Base-by-base conservation (phyloP, 129 eudicot species). In the Glebionis coronaria region DNA sequence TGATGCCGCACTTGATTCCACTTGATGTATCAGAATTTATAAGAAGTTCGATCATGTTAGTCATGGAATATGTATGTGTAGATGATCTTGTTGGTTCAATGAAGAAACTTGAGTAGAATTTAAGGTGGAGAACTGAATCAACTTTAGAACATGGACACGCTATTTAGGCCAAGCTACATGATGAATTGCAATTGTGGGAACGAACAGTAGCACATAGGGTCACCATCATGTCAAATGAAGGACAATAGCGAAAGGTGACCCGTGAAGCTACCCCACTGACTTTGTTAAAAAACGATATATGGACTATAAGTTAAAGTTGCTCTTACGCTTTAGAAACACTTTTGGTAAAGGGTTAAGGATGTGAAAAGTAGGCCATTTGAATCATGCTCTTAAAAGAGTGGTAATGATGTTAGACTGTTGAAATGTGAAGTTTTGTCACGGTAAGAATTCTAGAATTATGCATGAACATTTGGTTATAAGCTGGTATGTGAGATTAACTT, bases 361-460 rank as follows among this genome's bases (percentile, higher is more conserved):
- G 65, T 61, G 29, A 61, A 10, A 60, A 61, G 18, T 61, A 61
- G 67, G 52, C 29, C 51, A 61, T 46, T 35, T 35, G 65, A 38
- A 21, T 3, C 49, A 61, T 15, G 65, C 44, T 12, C 10, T 58
- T 58, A 31, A 12, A n/a, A 61, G 50, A 61, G 20, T 61, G 2
- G 8, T 6, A 61, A n/a, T 61, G 12, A 61, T 35, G 67, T 13
- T 35, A 61, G 28, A 61, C 47, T 38, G 5, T 15, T 61, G n/a
- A 16, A 61, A 61, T 15, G 66, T 61, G 44, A 38, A 28, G 44
- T 11, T 57, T 59, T 59, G 44, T 59, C 67, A 38, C 4, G 9
- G 29, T 9, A 15, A n/a, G 38, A 29, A 60, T 4, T 0, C 4
- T 20, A 60, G 12, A 29, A 31, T 23, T 60, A 31, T 12, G 12